Evolutionary conservation across 441 rosid genomes (phyloP).

Genomic region (Raphanus hybrid): DNA sequence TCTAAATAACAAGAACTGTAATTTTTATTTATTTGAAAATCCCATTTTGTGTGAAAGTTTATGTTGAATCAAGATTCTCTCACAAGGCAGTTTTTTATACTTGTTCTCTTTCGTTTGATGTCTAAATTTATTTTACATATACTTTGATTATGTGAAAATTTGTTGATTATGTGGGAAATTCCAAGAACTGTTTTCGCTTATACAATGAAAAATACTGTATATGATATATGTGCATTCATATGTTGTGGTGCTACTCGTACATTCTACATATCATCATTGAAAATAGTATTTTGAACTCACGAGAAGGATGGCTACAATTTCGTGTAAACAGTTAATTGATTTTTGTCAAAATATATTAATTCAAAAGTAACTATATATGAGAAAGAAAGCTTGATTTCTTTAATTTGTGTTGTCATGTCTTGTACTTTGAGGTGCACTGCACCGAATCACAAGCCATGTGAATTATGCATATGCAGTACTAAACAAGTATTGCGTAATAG

Average conservation of each 20-base stretch:
- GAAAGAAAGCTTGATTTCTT: constrained; percentile 20
- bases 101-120: neutral
- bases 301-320: neutral
- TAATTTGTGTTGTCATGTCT: constrained; percentile 37
- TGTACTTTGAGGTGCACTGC: constrained; percentile 24
- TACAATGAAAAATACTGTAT: constrained; percentile 7
- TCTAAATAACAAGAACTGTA: too few relatives aligned
- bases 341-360: neutral
- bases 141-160: too few relatives aligned
- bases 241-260: constrained; percentile 23
- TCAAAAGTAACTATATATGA: neutral
- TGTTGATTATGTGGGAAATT: constrained; percentile 1
- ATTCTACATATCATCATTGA: neutral
- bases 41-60: neutral
- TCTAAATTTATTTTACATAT: neutral
- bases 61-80: neutral
- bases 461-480: constrained; percentile 9
- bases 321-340: neutral
- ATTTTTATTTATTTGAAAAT: too few relatives aligned
- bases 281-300: neutral
- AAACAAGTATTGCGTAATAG: neutral
- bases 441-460: constrained; percentile 39
- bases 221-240: neutral
- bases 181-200: neutral
- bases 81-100: neutral